phyloP scores from a whole-genome alignment of 768 basidiomycete genomes.

The Mycena polygramma region DNA sequence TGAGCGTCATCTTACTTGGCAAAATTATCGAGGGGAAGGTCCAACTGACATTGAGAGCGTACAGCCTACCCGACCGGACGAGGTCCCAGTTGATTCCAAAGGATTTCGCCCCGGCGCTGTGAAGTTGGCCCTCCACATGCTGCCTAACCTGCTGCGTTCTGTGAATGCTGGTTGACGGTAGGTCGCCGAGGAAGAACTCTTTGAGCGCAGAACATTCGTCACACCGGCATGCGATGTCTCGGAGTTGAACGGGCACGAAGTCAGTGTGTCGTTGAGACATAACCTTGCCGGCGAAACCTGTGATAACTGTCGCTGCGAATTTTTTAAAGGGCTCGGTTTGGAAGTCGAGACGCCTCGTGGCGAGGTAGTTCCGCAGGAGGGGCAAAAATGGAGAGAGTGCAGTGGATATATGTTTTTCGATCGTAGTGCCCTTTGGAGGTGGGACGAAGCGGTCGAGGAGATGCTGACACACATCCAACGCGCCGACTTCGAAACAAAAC shows the following conservation, averaged over 20 bases:
- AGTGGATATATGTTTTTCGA: conserved; percentile 10
- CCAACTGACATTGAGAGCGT: conserved; percentile 24
- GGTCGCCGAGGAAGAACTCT: conserved; percentile 19
- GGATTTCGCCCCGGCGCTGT: neutral
- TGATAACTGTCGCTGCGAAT: conserved; percentile 22
- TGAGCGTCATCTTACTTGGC: too few relatives aligned
- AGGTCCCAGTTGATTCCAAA: conserved; percentile 25
- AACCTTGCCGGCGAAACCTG: conserved; percentile 25
- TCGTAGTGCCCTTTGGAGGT: neutral
- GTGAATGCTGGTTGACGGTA: neutral
- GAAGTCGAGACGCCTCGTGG: neutral
- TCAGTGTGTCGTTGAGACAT: conserved; percentile 10
- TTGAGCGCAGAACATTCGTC: conserved; percentile 4
- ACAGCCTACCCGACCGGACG: conserved; percentile 13
- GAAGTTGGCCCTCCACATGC: conserved; percentile 27
- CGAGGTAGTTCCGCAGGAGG: conserved; percentile 12
- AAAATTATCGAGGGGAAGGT: too few relatives aligned
- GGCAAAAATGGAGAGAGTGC: conserved; percentile 30
- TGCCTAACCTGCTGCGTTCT: neutral
- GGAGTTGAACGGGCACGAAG: neutral
- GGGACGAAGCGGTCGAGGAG: conserved; percentile 14
- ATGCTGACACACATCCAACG: neutral
- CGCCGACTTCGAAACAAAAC: conserved; percentile 31
- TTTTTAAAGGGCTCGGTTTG: conserved; percentile 17
- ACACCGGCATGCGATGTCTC: conserved; percentile 5